Base-by-base conservation (phyloP, 768 basidiomycete species). In the Lyophyllum shimeji region DNA sequence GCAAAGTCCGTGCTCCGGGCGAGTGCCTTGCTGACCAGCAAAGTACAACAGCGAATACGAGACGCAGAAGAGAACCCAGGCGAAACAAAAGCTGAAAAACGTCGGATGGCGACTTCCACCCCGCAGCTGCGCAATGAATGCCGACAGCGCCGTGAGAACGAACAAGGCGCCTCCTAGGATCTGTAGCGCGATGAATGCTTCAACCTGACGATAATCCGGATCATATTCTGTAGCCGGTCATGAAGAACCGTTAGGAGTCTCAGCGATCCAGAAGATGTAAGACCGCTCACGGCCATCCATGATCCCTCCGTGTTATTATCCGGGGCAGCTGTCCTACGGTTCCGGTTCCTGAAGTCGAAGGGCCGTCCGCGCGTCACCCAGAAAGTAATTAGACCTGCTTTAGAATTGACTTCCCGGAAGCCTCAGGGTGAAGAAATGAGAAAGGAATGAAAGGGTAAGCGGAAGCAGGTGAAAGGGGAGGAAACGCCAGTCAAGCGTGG, bases 61-160 rank as follows among this genome's bases (percentile, higher is more conserved):
- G 29, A 70, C 27, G 27, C 72, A 69, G 40, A 67, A 74, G 9
- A 72, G 58, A 17, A 71, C 68, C 74, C 74, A 76, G 1, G 70
- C 65, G 21, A 69, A 47, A 55, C 69, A 69, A 51, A 74, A 75
- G 58, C 68, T 72, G 55, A 70, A 73, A 63, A 71, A 74, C 12
- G 71, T 69, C 17, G 67, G 58, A 57, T 71, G 68, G 20, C 74
- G 63, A 37, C 67, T 69, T 11, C 65, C 58, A 15, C 52, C 55
- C 2, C 60, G 56, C 3, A 43, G 52, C 34, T 65, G 63, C 23
- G 61, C 67, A 24, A 72, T 51, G 33, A 64, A 56, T 9, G 72
- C 72, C 7, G 70, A 58, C 13, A 69, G 47, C 9, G 67, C 47
- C 20, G 63, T 64, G 25, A 74, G 23, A 12, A 56, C 43, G 48